These are phyloP conservation scores for Scedosporium boydii DNA, from an alignment of 2,329 filamentous ascomycete species.

Conservation along the genomic window DNA sequence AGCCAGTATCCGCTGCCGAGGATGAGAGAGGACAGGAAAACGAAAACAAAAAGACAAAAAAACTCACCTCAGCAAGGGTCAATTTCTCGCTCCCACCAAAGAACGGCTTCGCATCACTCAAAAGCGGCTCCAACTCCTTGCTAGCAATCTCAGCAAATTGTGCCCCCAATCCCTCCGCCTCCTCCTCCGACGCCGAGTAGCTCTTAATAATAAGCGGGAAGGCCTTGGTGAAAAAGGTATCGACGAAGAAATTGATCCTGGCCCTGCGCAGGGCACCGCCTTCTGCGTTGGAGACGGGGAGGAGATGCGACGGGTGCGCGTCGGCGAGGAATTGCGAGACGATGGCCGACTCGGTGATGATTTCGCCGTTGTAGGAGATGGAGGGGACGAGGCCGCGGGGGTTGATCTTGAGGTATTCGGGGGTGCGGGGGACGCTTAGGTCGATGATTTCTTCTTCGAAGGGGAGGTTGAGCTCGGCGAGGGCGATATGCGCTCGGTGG, in stretches of 20 bases:
- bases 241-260: conserved; percentile 61
- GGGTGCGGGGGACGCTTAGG: conserved; percentile 55
- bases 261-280: conserved; percentile 54
- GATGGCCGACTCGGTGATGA: conserved; percentile 64
- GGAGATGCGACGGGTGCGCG: conserved; percentile 55
- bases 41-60: background rate
- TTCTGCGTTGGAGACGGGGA: conserved; percentile 43
- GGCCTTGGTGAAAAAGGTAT: conserved; percentile 58
- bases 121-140: conserved; percentile 66
- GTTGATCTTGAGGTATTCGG: conserved; percentile 69
- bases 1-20: background rate
- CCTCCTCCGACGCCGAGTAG: conserved; percentile 38
- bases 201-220: conserved; percentile 35
- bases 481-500: conserved; percentile 64
- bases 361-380: conserved; percentile 55
- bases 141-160: conserved; percentile 45
- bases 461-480: conserved; percentile 55
- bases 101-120: conserved; percentile 47
- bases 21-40: background rate
- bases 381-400: conserved; percentile 69
- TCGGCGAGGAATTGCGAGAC: conserved; percentile 66
- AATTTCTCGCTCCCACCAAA: conserved; percentile 55
- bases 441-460: conserved; percentile 68
- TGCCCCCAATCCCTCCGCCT: conserved; percentile 36
- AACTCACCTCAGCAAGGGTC: conserved; percentile 62